Conservation (phyloP, 345 rosid genomes). For the Noccaea caerulescens region DNA sequence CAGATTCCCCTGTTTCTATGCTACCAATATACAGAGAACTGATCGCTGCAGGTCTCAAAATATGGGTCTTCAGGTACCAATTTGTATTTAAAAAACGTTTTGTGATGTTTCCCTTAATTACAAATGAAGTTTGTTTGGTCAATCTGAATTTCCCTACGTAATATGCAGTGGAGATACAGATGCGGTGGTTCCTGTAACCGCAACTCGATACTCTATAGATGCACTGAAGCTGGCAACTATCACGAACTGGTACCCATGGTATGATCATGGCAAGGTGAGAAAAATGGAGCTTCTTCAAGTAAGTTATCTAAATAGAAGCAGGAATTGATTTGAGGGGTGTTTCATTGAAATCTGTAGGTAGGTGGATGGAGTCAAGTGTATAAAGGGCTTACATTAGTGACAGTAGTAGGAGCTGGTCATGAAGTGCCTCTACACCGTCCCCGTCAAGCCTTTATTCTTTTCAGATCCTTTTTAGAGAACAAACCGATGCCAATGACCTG, state of each 20-base stretch:
- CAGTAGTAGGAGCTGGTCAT: conserved; percentile 91
- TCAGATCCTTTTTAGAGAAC: conserved; percentile 79
- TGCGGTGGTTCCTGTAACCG: conserved; percentile 88
- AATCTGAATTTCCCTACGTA: conserved; percentile 22
- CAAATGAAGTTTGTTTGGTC: conserved; percentile 26
- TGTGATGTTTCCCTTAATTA: conserved; percentile 1
- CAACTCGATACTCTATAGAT: conserved; percentile 84
- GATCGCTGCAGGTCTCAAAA: conserved; percentile 69
- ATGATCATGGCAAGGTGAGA: conserved; percentile 51
- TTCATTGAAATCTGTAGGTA: conserved; percentile 51
- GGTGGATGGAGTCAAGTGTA: conserved; percentile 98
- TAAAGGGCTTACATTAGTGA: conserved; percentile 77
- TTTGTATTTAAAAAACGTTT: background rate
- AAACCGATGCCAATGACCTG: conserved; percentile 64
- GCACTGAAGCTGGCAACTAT: conserved; percentile 82
- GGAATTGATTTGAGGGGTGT: background rate
- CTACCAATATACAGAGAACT: conserved; percentile 73
- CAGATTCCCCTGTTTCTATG: conserved; percentile 78
- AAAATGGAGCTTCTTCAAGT: conserved; percentile 12
- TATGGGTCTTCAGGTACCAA: conserved; percentile 86
- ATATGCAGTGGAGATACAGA: conserved; percentile 92
- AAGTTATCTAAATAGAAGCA: conserved; percentile 15
- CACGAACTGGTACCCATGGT: conserved; percentile 89
- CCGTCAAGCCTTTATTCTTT: conserved; percentile 83
- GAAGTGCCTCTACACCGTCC: conserved; percentile 91